Percentiles rank a stretch among this genome's conserved stretches.
These are phyloP conservation scores for Astragalus membranaceus DNA, from an alignment of 306 rosid genomes.

Conservation along the genomic window DNA sequence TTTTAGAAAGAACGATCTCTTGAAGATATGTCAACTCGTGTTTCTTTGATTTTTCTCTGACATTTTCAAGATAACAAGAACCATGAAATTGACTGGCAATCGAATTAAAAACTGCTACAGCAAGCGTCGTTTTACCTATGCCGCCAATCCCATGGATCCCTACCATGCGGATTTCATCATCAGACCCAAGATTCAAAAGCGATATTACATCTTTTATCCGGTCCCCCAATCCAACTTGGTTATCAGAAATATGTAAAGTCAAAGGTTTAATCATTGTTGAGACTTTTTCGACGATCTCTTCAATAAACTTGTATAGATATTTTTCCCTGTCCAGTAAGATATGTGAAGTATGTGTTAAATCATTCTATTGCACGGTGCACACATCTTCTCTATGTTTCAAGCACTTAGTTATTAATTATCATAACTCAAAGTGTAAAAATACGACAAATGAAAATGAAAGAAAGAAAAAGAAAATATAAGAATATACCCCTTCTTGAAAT, in stretches of 20 bases:
- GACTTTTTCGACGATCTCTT: background rate
- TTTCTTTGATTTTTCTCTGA: slow-evolving; percentile 1
- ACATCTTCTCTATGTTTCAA: background rate
- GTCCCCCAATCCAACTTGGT: background rate
- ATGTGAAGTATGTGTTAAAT: background rate
- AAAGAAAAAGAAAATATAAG: background rate
- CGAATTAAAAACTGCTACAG: background rate
- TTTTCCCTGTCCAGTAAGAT: background rate
- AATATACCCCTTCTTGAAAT: background rate
- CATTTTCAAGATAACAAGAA: background rate
- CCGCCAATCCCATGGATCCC: slow-evolving; percentile 12
- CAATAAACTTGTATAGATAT: background rate
- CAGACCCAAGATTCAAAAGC: background rate
- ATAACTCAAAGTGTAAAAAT: background rate
- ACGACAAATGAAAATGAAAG: background rate
- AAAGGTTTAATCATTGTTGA: background rate
- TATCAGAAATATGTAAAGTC: background rate
- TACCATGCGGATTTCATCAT: background rate
- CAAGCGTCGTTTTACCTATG: slow-evolving; percentile 16
- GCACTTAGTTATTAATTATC: background rate
- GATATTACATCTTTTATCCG: background rate
- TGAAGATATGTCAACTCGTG: slow-evolving; percentile 15
- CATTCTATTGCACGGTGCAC: background rate
- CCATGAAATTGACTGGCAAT: background rate
- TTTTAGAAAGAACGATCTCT: background rate